A percentile compares a stretch with the other conserved stretches of the same genome.
phyloP scores from a whole-genome alignment of 1,139 yeast genomes.

The Pichia sp. region DNA sequence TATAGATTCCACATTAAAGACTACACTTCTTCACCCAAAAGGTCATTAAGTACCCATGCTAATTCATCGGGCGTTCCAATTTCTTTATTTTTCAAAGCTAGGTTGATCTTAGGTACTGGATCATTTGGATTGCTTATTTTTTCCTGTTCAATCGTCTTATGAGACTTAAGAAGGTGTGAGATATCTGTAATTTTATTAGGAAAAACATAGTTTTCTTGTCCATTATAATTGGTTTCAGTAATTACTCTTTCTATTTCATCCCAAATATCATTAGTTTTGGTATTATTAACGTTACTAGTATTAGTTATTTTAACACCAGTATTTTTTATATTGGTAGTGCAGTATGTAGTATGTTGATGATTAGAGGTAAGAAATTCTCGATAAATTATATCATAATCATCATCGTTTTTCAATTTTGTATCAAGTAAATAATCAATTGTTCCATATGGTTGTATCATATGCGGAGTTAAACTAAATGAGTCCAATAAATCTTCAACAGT shows the following conservation, averaged over 20 bases:
- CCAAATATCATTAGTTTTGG: not conserved
- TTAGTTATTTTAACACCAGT: not conserved
- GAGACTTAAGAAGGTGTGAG: constrained; percentile 17
- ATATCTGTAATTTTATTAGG: constrained; percentile 15
- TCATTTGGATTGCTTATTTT: constrained; percentile 1
- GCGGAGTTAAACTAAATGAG: constrained; percentile 59
- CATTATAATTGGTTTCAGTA: constrained; percentile 2
- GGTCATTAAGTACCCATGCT: constrained; percentile 64
- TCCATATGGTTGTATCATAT: constrained; percentile 62
- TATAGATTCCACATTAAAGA: too few species aligned
- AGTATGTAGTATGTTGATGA: too few species aligned
- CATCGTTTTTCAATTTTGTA: constrained; percentile 42
- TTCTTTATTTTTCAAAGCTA: constrained; percentile 22
- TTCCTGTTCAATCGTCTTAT: constrained; percentile 1
- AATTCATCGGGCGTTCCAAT: constrained; percentile 63
- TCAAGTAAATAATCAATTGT: constrained; percentile 32
- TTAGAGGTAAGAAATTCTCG: not conserved
- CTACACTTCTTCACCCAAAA: constrained; percentile 22
- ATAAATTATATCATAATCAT: constrained; percentile 33
- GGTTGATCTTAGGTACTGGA: constrained; percentile 14
- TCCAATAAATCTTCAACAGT: constrained; percentile 63
- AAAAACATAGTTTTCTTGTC: constrained; percentile 5
- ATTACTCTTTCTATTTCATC: constrained; percentile 7
- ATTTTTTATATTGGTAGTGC: not conserved
- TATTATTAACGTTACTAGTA: not conserved